These are phyloP conservation scores for Rostrohypoxylon terebratum DNA, from an alignment of 495 filamentous ascomycete genomes.

Conservation along the genomic window DNA sequence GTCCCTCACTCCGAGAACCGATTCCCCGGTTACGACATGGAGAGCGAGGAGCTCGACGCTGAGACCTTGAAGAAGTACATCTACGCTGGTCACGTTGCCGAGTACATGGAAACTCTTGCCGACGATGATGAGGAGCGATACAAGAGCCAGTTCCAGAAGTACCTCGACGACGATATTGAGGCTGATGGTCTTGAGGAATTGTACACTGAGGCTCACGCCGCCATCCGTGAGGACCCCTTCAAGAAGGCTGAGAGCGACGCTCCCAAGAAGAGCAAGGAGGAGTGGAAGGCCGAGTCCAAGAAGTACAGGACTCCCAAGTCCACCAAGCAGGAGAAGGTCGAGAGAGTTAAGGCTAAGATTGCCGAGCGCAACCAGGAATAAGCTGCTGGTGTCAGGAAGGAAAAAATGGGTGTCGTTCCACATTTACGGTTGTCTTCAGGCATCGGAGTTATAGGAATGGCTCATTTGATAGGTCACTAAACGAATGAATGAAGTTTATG, in stretches of 20 bases:
- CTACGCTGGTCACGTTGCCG: conserved; percentile 95
- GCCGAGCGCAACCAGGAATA: conserved; percentile 70
- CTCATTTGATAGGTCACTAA: conserved; percentile 47
- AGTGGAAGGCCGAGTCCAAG: conserved; percentile 95
- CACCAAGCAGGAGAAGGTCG: conserved; percentile 79
- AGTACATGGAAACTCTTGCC: conserved; percentile 99
- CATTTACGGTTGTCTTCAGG: conserved; percentile 50
- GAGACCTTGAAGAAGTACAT: conserved; percentile 99
- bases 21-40: conserved; percentile 98
- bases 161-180: conserved; percentile 96
- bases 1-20: conserved; percentile 98
- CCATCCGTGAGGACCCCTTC: conserved; percentile 97
- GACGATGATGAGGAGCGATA: conserved; percentile 99
- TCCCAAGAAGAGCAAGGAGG: conserved; percentile 91
- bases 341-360: conserved; percentile 89
- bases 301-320: conserved; percentile 85
- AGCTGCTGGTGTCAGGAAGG: conserved; percentile 42
- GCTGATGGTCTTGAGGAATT: conserved; percentile 97
- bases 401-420: conserved; percentile 43
- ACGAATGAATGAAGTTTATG: conserved; percentile 52
- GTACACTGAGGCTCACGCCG: conserved; percentile 93
- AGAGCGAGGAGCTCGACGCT: conserved; percentile 94
- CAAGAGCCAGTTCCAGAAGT: conserved; percentile 96
- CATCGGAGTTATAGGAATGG: conserved; percentile 53
- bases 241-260: conserved; percentile 87